Evolutionary conservation across 2,329 filamentous ascomycete species (phyloP), one percentile per base, ranked within the genome.

Genomic region (Phialophora chinensis): DNA sequence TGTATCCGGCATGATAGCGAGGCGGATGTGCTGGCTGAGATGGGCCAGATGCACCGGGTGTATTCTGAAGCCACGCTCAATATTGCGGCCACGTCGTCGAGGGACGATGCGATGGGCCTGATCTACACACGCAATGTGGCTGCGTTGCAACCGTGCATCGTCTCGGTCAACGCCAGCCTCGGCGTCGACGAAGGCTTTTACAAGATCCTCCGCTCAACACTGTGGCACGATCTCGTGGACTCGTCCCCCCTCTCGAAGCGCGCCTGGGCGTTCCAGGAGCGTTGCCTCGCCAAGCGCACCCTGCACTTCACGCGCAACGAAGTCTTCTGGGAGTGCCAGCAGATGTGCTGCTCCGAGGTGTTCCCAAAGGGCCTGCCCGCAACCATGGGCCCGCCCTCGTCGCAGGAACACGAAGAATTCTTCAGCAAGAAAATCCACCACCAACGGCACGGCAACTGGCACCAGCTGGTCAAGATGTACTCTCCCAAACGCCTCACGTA

Each of bases 291-390:
- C 23, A 73, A 72, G 54, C 65, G 73, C 20, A 74, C 71, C n/a
- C 63, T 75, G 11, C 72, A 74, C 62, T 75, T 74, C 60, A 73
- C 71, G 25, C 59, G 69, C 14, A 72, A 70, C 54, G 72, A 73
- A 59, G 56, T 74, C 11, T 61, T 73, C 4, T 73, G 73, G 70
- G 73, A 74, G 63, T 80, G 79, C 33, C 67, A 71, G 50, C 68
- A 73, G 62, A 72, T 69, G 68, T 71, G 72, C 60, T 71, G 72
- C 58, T 70, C 67, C 20, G 72, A 73, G 62, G 72, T 73, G 54
- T 73, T 72, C 50, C 72, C 72, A 33, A 72, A 73, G 60, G 71
- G 71, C n/a, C 65, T 73, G 23, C 71, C 71, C 14, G 70, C 69
- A 6, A 72, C 70, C 2, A 70, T 69, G 67, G 62, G 67, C 10